These are phyloP conservation scores for Lachancea kluyveri DNA, from an alignment of 805 yeast species.

Conservation along the genomic window DNA sequence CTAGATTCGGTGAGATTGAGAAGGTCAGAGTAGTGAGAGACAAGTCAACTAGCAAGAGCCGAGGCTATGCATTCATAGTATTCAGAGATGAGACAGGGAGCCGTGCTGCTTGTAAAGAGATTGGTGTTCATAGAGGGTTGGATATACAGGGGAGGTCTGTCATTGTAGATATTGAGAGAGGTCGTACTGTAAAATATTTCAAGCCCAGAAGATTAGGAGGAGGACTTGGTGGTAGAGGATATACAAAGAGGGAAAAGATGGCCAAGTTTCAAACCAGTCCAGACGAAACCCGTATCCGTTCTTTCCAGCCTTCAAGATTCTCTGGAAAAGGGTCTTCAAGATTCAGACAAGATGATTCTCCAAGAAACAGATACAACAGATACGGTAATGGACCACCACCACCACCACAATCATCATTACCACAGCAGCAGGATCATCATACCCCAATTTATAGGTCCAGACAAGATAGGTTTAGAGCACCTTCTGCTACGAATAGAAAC, in stretches of 20 bases:
- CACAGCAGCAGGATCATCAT: neutral
- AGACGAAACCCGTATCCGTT: neutral
- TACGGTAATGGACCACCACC: slow-evolving; percentile 1
- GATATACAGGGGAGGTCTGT: slow-evolving; percentile 47
- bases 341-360: neutral
- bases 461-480: slow-evolving; percentile 1
- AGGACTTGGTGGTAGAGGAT: slow-evolving; percentile 84
- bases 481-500: no score
- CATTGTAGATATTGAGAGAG: slow-evolving; percentile 68
- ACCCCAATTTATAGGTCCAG: slow-evolving; percentile 3
- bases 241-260: slow-evolving; percentile 33
- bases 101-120: slow-evolving; percentile 51
- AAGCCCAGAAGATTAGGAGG: slow-evolving; percentile 79
- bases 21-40: slow-evolving; percentile 53
- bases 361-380: slow-evolving; percentile 1
- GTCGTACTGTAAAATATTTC: slow-evolving; percentile 61
- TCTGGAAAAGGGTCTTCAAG: neutral
- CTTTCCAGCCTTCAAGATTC: neutral
- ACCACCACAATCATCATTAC: neutral
- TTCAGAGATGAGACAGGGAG: slow-evolving; percentile 59
- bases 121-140: slow-evolving; percentile 41
- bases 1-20: slow-evolving; percentile 66
- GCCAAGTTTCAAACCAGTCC: slow-evolving; percentile 2
- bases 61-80: slow-evolving; percentile 82
- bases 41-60: slow-evolving; percentile 44